phyloP scores from a whole-genome alignment of 1,284 basidiomycete species.

The Ganoderma multipileum region DNA sequence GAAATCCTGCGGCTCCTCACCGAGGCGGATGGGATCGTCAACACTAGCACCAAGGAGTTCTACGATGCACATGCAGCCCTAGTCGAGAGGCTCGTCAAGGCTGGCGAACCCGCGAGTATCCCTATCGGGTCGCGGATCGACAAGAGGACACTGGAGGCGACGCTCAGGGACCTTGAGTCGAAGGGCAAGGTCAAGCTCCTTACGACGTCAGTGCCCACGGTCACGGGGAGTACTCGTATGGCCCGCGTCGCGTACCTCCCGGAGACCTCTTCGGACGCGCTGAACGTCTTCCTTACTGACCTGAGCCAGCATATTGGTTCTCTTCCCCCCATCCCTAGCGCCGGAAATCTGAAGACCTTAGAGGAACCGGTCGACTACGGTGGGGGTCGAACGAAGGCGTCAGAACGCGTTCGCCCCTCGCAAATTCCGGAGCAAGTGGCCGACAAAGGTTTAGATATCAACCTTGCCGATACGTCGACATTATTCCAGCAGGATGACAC shows the following conservation, averaged over 20 bases:
- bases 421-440: slow-evolving; percentile 48
- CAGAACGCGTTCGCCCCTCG: slow-evolving; percentile 33
- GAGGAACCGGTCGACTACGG: slow-evolving; percentile 63
- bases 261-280: slow-evolving; percentile 52
- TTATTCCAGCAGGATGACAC: slow-evolving; percentile 59
- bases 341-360: slow-evolving; percentile 46
- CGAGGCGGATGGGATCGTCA: slow-evolving; percentile 67
- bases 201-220: slow-evolving; percentile 60
- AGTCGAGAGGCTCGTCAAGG: slow-evolving; percentile 57
- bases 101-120: slow-evolving; percentile 71
- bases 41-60: slow-evolving; percentile 71
- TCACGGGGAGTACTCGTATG: slow-evolving; percentile 59
- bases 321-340: slow-evolving; percentile 38
- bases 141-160: slow-evolving; percentile 69
- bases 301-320: slow-evolving; percentile 49
- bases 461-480: slow-evolving; percentile 47
- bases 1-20: slow-evolving; percentile 72
- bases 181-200: slow-evolving; percentile 71
- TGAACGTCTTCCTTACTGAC: slow-evolving; percentile 61
- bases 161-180: slow-evolving; percentile 65
- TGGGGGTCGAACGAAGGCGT: slow-evolving; percentile 42
- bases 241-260: slow-evolving; percentile 70
- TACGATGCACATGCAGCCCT: slow-evolving; percentile 67
- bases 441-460: slow-evolving; percentile 36
- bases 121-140: slow-evolving; percentile 73